These are phyloP conservation scores for Penicillium glabrum DNA, from an alignment of 2,329 filamentous ascomycete genomes.

Conservation along the genomic window DNA sequence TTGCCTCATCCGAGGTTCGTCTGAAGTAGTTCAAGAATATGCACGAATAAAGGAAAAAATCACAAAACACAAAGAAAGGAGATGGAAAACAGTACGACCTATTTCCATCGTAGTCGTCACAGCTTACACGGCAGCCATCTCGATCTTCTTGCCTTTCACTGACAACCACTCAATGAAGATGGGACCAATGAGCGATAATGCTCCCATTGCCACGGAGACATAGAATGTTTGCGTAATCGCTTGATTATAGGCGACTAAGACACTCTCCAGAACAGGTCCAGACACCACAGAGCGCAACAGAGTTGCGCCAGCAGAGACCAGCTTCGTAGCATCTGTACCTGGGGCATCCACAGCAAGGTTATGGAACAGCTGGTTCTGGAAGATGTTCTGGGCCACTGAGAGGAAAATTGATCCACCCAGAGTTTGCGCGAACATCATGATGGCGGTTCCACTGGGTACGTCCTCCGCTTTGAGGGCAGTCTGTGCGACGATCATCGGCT, in stretches of 20 bases:
- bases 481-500: slow-evolving; percentile 37
- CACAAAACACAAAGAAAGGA: not conserved
- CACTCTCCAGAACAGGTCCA: slow-evolving; percentile 24
- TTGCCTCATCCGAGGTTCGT: not conserved
- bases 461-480: slow-evolving; percentile 32
- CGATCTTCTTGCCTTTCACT: slow-evolving; percentile 33
- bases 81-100: not conserved
- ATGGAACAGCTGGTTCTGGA: slow-evolving; percentile 34
- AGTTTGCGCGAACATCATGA: slow-evolving; percentile 39
- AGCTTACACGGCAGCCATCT: slow-evolving; percentile 7
- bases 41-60: not conserved
- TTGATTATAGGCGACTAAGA: slow-evolving; percentile 38
- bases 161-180: slow-evolving; percentile 43
- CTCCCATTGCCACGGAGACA: slow-evolving; percentile 38
- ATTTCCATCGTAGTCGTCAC: not conserved
- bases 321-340: slow-evolving; percentile 22
- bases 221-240: slow-evolving; percentile 41
- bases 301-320: slow-evolving; percentile 40
- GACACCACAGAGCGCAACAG: slow-evolving; percentile 32
- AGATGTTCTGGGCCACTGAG: slow-evolving; percentile 40
- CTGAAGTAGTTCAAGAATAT: not conserved
- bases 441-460: slow-evolving; percentile 35
- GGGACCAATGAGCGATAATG: slow-evolving; percentile 33
- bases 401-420: slow-evolving; percentile 40
- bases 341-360: slow-evolving; percentile 28